These are phyloP conservation scores for Serpula lacrymans DNA, from an alignment of 768 basidiomycete species.

Conservation along the genomic window DNA sequence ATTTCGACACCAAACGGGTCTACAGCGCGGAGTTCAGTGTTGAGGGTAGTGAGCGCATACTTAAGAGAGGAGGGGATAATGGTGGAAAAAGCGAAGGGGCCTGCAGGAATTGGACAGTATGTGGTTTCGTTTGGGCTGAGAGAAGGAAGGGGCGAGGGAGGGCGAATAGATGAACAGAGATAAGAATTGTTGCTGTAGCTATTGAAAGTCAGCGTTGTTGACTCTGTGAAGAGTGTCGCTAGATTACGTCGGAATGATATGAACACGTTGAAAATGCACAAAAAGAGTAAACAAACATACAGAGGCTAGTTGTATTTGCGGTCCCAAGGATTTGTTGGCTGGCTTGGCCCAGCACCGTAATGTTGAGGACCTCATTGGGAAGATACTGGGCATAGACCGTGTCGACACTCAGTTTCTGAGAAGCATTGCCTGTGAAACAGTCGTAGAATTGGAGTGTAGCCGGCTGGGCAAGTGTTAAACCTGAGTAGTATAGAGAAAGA, in stretches of 20 bases:
- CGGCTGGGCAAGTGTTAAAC: slow-evolving; percentile 46
- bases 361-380: slow-evolving; percentile 50
- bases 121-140: slow-evolving; percentile 28
- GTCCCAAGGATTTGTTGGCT: slow-evolving; percentile 57
- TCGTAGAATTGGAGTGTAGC: slow-evolving; percentile 62
- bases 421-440: slow-evolving; percentile 56
- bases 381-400: slow-evolving; percentile 73
- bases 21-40: slow-evolving; percentile 82
- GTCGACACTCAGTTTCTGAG: slow-evolving; percentile 61
- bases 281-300: slow-evolving; percentile 36
- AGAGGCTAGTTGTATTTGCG: slow-evolving; percentile 58
- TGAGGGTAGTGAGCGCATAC: slow-evolving; percentile 78
- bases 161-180: slow-evolving; percentile 76
- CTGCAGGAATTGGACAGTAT: slow-evolving; percentile 79
- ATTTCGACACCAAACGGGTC: slow-evolving; percentile 83
- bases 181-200: slow-evolving; percentile 68
- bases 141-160: slow-evolving; percentile 66
- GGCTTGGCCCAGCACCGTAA: slow-evolving; percentile 68
- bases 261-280: slow-evolving; percentile 9
- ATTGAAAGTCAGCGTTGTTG: slow-evolving; percentile 74
- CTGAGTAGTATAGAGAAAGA: slow-evolving; percentile 21
- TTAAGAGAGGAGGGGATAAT: slow-evolving; percentile 61
- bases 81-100: slow-evolving; percentile 79
- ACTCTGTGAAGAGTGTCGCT: slow-evolving; percentile 88
- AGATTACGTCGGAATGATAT: slow-evolving; percentile 12